Conservation (phyloP, 2,329 filamentous ascomycete genomes). For the Knufia fluminis region DNA sequence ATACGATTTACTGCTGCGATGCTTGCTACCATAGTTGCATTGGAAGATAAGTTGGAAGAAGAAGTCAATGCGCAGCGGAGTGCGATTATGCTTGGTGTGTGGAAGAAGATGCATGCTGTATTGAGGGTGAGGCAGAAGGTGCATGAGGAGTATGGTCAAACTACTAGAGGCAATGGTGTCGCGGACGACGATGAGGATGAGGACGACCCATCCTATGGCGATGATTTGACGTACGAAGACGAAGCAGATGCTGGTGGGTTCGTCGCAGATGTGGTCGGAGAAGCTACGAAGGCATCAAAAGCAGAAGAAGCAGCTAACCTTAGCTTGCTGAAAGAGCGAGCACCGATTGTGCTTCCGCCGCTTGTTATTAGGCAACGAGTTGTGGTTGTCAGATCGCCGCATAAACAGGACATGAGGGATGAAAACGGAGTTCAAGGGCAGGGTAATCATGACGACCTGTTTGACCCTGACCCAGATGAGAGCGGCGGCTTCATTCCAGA, state of each 20-base stretch:
- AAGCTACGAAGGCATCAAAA: conserved; percentile 10
- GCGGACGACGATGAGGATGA: conserved; percentile 25
- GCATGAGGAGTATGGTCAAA: conserved; percentile 42
- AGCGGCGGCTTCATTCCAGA: background rate
- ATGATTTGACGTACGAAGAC: conserved; percentile 27
- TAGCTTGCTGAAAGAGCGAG: background rate
- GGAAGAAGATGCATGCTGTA: conserved; percentile 52
- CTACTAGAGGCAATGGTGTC: background rate
- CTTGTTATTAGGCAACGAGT: conserved; percentile 15
- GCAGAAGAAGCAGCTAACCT: background rate
- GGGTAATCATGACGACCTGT: conserved; percentile 1
- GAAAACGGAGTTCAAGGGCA: background rate
- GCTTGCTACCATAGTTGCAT: conserved; percentile 55
- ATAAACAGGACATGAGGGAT: conserved; percentile 11
- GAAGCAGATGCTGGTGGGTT: conserved; percentile 32
- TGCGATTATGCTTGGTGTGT: conserved; percentile 43
- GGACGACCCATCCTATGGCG: conserved; percentile 20
- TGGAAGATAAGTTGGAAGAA: conserved; percentile 58
- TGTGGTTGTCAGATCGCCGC: conserved; percentile 16
- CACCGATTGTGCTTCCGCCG: conserved; percentile 12
- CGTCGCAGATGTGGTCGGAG: conserved; percentile 27
- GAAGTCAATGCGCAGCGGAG: conserved; percentile 49
- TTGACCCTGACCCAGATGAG: conserved; percentile 3
- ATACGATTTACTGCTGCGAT: conserved; percentile 63
- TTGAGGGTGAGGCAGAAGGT: conserved; percentile 65